phyloP scores from a whole-genome alignment of 768 basidiomycete species.

The Termitomyces sp. region DNA sequence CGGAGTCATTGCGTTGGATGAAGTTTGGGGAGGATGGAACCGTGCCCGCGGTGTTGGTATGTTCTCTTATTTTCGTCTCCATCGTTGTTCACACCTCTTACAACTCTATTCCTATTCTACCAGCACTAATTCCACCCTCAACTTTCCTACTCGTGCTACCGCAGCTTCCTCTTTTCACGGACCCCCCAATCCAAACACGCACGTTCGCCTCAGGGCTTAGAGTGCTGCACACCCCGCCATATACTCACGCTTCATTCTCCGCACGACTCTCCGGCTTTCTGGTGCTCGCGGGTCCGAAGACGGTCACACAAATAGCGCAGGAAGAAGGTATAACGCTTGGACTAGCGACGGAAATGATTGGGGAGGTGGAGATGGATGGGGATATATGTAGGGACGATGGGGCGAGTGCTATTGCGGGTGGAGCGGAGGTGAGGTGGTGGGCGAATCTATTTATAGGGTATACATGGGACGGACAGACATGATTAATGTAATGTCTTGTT shows the following conservation, averaged over 20 bases:
- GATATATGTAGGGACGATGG: constrained; percentile 76
- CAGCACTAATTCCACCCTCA: constrained; percentile 87
- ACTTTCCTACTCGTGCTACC: constrained; percentile 78
- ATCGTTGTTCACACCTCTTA: not conserved
- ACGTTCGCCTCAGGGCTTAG: constrained; percentile 71
- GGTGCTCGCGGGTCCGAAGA: constrained; percentile 45
- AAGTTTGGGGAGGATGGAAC: constrained; percentile 96
- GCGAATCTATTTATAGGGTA: constrained; percentile 64
- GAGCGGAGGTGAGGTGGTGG: constrained; percentile 71
- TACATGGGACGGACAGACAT: constrained; percentile 67
- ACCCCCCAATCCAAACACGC: constrained; percentile 63
- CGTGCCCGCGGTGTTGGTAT: constrained; percentile 87
- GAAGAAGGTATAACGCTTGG: constrained; percentile 71
- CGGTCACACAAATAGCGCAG: constrained; percentile 67
- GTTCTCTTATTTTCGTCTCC: constrained; percentile 19
- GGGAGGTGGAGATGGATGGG: constrained; percentile 66
- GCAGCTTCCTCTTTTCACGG: constrained; percentile 59
- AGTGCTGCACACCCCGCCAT: constrained; percentile 83
- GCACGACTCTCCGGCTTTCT: constrained; percentile 60
- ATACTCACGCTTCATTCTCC: constrained; percentile 64
- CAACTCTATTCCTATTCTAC: not conserved
- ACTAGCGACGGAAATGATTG: constrained; percentile 75
- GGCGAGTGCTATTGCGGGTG: constrained; percentile 32
- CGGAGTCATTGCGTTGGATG: constrained; percentile 84
- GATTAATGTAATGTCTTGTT: not conserved